These are phyloP conservation scores for Barnettozyma sucrosica DNA, from an alignment of 805 yeast genomes.

Conservation along the genomic window DNA sequence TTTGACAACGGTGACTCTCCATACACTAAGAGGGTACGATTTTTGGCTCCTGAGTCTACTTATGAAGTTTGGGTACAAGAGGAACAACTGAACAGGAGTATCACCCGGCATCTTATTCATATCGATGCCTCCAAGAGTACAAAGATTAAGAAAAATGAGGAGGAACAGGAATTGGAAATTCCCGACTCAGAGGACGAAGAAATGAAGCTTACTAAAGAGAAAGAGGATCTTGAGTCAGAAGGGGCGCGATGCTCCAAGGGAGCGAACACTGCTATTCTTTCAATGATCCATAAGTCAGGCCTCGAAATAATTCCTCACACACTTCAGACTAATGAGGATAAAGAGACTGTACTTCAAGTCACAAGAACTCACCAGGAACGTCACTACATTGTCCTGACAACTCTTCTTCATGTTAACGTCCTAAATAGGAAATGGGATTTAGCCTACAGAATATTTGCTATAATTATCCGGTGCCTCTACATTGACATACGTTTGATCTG, in stretches of 20 bases:
- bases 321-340: not conserved
- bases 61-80: conserved; percentile 23
- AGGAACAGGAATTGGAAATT: not conserved
- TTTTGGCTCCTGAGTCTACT: conserved; percentile 17
- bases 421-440: conserved; percentile 45
- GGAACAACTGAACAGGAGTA: conserved; percentile 9
- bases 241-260: not conserved
- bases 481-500: conserved; percentile 54
- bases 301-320: not conserved
- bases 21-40: conserved; percentile 1
- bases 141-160: not conserved
- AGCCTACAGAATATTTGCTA: conserved; percentile 48
- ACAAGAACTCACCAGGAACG: conserved; percentile 6
- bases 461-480: conserved; percentile 41
- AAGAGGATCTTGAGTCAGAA: not conserved
- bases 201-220: conserved; percentile 14
- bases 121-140: not conserved
- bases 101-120: conserved; percentile 1
- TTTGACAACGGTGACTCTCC: not conserved
- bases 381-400: conserved; percentile 9
- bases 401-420: conserved; percentile 40
- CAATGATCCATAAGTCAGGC: not conserved
- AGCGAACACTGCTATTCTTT: not conserved
- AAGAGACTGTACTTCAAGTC: not conserved
- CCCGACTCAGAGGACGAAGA: conserved; percentile 2